These are phyloP conservation scores for Chalaropsis thielavioides DNA, from an alignment of 2,329 filamentous ascomycete species.

Conservation along the genomic window DNA sequence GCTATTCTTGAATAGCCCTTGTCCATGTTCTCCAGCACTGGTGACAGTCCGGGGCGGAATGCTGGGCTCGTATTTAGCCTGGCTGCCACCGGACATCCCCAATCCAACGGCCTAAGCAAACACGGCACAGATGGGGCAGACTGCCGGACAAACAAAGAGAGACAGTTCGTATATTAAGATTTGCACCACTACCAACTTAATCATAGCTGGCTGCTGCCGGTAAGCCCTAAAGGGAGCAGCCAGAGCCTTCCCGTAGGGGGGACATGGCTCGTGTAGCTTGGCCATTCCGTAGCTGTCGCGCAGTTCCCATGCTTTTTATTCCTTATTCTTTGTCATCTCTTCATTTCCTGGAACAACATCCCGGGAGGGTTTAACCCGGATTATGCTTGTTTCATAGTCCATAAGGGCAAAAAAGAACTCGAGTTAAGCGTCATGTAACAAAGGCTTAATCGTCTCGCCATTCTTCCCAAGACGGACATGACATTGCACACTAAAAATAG, in stretches of 20 bases:
- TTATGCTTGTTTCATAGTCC: neutral
- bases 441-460: neutral
- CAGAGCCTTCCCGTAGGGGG: neutral
- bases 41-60: neutral
- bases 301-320: neutral
- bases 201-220: neutral
- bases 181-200: neutral
- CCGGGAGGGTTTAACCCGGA: neutral
- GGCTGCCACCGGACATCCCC: conserved; percentile 4
- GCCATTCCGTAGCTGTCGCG: neutral
- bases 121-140: neutral
- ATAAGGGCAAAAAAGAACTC: neutral
- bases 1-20: neutral
- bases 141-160: neutral
- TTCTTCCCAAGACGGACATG: neutral
- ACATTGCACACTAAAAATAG: neutral
- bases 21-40: neutral
- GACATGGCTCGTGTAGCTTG: neutral
- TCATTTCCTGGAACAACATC: neutral
- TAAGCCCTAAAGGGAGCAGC: neutral
- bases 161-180: conserved; percentile 4
- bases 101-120: neutral
- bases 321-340: neutral
- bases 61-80: neutral
- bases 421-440: neutral